A percentile compares a stretch with the other conserved stretches of the same genome.
Evolutionary conservation across 2,329 filamentous ascomycete genomes (phyloP).

Genomic region (Aspergillus proliferans): DNA sequence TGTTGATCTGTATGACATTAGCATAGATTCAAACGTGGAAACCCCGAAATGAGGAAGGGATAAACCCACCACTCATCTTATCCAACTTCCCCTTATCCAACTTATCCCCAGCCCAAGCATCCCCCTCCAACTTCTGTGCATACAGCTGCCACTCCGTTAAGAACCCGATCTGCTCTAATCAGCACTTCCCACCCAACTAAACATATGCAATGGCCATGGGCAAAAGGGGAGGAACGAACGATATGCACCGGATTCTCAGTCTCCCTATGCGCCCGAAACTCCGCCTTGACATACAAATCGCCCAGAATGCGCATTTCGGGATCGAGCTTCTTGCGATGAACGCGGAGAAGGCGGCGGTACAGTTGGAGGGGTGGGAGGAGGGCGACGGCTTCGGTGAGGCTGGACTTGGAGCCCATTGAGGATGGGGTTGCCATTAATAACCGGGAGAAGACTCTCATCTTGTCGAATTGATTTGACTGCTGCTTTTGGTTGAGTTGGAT

Average conservation of each 20-base stretch:
- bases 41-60: background rate
- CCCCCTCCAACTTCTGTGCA: slow-evolving; percentile 83
- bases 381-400: slow-evolving; percentile 50
- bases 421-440: slow-evolving; percentile 38
- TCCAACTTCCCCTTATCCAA: slow-evolving; percentile 77
- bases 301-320: slow-evolving; percentile 71
- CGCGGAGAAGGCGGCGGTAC: slow-evolving; percentile 79
- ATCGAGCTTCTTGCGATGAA: slow-evolving; percentile 73
- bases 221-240: slow-evolving; percentile 41
- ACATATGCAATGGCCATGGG: too few relatives aligned
- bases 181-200: background rate
- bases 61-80: slow-evolving; percentile 80
- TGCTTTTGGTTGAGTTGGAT: background rate
- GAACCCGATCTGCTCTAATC: slow-evolving; percentile 69
- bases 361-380: slow-evolving; percentile 82
- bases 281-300: slow-evolving; percentile 86
- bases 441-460: slow-evolving; percentile 31
- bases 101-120: slow-evolving; percentile 75
- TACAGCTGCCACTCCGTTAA: slow-evolving; percentile 95
- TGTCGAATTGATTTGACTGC: slow-evolving; percentile 4
- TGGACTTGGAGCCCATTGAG: slow-evolving; percentile 34
- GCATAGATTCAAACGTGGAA: background rate
- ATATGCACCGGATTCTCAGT: slow-evolving; percentile 90
- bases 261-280: slow-evolving; percentile 76
- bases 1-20: slow-evolving; percentile 65